phyloP scores from a whole-genome alignment of 495 filamentous ascomycete species.

The Stereocaulon alpinum region DNA sequence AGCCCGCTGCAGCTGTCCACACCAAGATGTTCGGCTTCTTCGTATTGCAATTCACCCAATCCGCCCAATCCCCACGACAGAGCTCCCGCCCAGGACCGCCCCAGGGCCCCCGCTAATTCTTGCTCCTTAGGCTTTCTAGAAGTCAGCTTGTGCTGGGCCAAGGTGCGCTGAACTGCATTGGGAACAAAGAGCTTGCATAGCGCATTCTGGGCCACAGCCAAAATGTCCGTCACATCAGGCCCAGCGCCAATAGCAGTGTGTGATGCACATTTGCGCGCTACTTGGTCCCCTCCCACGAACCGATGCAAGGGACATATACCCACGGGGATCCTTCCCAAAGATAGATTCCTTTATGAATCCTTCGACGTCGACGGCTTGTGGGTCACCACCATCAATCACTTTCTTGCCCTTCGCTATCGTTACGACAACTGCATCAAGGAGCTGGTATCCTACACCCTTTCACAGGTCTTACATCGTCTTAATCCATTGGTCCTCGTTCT shows the following conservation, averaged over 20 bases:
- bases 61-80: background rate
- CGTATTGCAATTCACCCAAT: background rate
- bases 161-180: background rate
- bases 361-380: background rate
- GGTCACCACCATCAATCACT: background rate
- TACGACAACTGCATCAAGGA: constrained; percentile 11
- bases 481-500: constrained; percentile 1
- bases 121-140: background rate
- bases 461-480: background rate
- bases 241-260: constrained; percentile 15
- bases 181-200: background rate
- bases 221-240: constrained; percentile 11
- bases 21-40: background rate
- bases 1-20: background rate
- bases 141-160: background rate
- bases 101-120: background rate
- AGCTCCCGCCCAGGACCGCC: background rate
- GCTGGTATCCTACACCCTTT: constrained; percentile 12
- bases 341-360: constrained; percentile 2
- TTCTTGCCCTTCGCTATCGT: constrained; percentile 8
- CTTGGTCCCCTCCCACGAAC: constrained; percentile 5
- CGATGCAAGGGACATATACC: constrained; percentile 16
- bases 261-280: constrained; percentile 7
- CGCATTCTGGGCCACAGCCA: background rate
- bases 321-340: constrained; percentile 5